Conservation (phyloP, 768 basidiomycete genomes). For the Daedalea quercina region DNA sequence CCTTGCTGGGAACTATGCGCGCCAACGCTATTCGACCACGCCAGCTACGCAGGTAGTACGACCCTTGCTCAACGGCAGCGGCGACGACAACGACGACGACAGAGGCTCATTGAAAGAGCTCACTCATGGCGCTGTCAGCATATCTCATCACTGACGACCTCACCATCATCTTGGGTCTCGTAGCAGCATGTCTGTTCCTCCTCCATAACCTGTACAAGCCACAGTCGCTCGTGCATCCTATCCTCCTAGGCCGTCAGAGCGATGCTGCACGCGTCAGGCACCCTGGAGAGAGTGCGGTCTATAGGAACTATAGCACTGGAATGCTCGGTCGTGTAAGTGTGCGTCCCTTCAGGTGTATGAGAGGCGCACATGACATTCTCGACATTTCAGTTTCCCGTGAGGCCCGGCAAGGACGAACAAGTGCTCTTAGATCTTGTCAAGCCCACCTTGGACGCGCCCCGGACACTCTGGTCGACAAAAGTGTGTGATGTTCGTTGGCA, state of each 20-base stretch:
- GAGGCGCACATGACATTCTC: neutral
- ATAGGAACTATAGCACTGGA: constrained; percentile 86
- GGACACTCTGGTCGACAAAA: constrained; percentile 77
- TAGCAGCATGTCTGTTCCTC: constrained; percentile 69
- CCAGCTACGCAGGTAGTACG: too few relatives aligned
- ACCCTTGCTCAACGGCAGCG: too few relatives aligned
- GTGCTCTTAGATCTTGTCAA: constrained; percentile 61
- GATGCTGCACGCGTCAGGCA: constrained; percentile 81
- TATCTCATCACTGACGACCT: constrained; percentile 73
- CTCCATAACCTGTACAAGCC: constrained; percentile 75
- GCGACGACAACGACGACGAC: too few relatives aligned
- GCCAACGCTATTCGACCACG: too few relatives aligned
- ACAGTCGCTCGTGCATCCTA: constrained; percentile 87
- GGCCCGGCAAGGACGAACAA: constrained; percentile 67
- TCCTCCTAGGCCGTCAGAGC: constrained; percentile 86
- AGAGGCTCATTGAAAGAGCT: neutral
- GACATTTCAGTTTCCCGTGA: constrained; percentile 54
- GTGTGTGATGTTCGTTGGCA: constrained; percentile 28
- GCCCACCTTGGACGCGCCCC: constrained; percentile 55
- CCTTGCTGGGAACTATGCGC: too few relatives aligned
- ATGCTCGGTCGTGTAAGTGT: constrained; percentile 67
- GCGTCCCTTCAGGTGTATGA: constrained; percentile 11
- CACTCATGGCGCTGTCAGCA: constrained; percentile 38
- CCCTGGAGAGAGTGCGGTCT: constrained; percentile 77
- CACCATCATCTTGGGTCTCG: constrained; percentile 69